phyloP scores from a whole-genome alignment of 192 early-diverging fungal species.

The Lobulomyces angularis region DNA sequence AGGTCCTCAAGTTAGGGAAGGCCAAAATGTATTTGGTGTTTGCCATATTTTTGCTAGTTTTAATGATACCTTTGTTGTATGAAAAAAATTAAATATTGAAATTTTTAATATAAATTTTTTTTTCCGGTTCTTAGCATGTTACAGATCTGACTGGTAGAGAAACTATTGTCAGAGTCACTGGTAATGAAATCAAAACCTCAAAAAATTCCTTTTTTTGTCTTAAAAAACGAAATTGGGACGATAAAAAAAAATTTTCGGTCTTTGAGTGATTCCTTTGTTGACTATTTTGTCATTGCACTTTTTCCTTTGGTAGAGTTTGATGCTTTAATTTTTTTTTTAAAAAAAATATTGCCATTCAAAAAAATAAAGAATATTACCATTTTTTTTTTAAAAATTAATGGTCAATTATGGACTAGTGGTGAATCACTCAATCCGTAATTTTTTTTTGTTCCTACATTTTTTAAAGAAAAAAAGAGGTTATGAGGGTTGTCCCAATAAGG shows the following conservation, averaged over 20 bases:
- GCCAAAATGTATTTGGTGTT: slow-evolving; percentile 98
- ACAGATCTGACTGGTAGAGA: slow-evolving; percentile 99
- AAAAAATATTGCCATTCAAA: background rate
- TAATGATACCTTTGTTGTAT: slow-evolving; percentile 97
- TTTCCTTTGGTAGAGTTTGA: background rate
- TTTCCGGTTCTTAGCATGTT: slow-evolving; percentile 51
- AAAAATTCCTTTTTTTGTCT: background rate
- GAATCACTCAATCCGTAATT: slow-evolving; percentile 48
- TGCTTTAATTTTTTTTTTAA: background rate
- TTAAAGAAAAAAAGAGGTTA: slow-evolving; percentile 1
- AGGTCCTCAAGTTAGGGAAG: slow-evolving; percentile 94
- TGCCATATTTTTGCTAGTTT: slow-evolving; percentile 98
- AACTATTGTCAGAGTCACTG: slow-evolving; percentile 97
- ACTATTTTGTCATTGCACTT: slow-evolving; percentile 6
- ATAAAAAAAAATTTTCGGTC: too few species aligned
- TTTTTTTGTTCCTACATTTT: slow-evolving; percentile 31
- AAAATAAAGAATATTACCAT: too few species aligned
- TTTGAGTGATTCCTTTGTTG: slow-evolving; percentile 1
- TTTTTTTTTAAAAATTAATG: too few species aligned
- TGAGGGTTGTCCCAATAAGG: slow-evolving; percentile 8
- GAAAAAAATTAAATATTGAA: slow-evolving; percentile 1
- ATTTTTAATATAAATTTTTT: slow-evolving; percentile 1
- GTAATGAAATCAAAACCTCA: slow-evolving; percentile 34
- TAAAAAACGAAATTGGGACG: too few species aligned
- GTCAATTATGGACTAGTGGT: slow-evolving; percentile 54